Evolutionary conservation across 768 basidiomycete species (phyloP).

Genomic region (Kwoniella sp.): DNA sequence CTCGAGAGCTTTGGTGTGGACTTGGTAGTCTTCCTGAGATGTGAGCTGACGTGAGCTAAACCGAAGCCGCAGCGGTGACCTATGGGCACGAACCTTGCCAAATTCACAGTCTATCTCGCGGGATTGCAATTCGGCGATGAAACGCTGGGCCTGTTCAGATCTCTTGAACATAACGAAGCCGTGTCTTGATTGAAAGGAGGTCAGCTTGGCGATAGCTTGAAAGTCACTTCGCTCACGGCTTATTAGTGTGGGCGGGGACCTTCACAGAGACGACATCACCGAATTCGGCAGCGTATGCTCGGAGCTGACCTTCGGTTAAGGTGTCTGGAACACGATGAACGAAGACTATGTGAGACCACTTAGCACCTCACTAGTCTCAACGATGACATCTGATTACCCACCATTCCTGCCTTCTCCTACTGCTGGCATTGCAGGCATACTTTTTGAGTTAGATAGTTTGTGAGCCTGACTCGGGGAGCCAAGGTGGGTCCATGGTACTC

Average conservation of each 20-base stretch:
- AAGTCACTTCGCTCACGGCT: neutral
- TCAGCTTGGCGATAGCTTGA: neutral
- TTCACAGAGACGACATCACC: constrained; percentile 26
- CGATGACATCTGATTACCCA: neutral
- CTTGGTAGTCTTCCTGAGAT: constrained; percentile 37
- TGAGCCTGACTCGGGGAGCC: no score
- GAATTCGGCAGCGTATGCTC: constrained; percentile 17
- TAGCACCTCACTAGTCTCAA: neutral
- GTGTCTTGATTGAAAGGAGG: constrained; percentile 4
- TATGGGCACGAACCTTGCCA: constrained; percentile 24
- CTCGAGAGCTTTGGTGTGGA: constrained; percentile 31
- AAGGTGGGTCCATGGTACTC: no score
- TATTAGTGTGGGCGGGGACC: constrained; percentile 5
- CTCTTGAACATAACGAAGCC: constrained; percentile 36
- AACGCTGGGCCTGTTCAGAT: constrained; percentile 22
- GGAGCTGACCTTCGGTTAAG: constrained; percentile 12
- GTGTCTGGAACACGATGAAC: constrained; percentile 17
- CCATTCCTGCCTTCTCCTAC: constrained; percentile 26
- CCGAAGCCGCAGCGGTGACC: no score
- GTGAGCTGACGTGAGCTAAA: no score
- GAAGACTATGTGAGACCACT: constrained; percentile 15
- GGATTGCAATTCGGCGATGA: constrained; percentile 21
- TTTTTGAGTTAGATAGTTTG: constrained; percentile 6
- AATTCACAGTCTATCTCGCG: constrained; percentile 25
- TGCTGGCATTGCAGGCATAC: constrained; percentile 11